A percentile compares a stretch with the other conserved stretches of the same genome.
phyloP scores from a whole-genome alignment of 352 stramenopile genomes.

The Thalassiosira delicatula region DNA sequence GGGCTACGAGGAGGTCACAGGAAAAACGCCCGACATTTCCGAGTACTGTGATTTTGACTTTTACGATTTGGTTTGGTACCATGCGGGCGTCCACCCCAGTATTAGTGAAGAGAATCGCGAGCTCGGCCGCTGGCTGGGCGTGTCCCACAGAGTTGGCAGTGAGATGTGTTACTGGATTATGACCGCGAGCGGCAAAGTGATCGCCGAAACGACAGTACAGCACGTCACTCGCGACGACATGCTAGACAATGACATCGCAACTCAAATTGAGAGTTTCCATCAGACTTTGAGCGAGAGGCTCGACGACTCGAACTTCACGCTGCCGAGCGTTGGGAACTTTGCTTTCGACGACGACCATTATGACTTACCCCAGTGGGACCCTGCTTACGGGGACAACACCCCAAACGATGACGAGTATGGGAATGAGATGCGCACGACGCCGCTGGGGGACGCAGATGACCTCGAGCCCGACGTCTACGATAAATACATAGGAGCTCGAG shows the following conservation, averaged over 20 bases:
- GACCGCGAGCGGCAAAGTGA: neutral
- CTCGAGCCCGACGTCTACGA: too few species aligned
- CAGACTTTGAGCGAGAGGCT: neutral
- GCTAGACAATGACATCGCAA: neutral
- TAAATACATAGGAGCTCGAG: constrained; percentile 38
- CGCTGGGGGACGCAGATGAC: too few species aligned
- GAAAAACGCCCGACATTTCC: constrained; percentile 62
- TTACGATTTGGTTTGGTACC: constrained; percentile 63
- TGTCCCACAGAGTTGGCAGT: constrained; percentile 24
- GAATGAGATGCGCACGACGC: too few species aligned
- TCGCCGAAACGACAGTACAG: constrained; percentile 27
- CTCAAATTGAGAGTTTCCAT: constrained; percentile 23
- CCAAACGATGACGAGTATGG: too few species aligned
- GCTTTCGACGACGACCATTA: neutral
- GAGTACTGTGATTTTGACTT: constrained; percentile 64
- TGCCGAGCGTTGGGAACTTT: too few species aligned
- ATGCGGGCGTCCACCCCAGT: neutral
- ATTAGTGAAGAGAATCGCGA: neutral
- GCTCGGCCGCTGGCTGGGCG: constrained; percentile 17
- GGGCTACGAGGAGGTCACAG: constrained; percentile 40
- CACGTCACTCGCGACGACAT: constrained; percentile 24
- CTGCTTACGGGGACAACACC: too few species aligned
- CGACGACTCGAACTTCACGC: constrained; percentile 24
- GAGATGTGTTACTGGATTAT: constrained; percentile 45
- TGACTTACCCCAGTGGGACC: neutral